Percentiles rank a stretch among this genome's conserved stretches.
These are phyloP conservation scores for Phallus indusiatus DNA, from an alignment of 768 basidiomycete genomes.

Conservation along the genomic window DNA sequence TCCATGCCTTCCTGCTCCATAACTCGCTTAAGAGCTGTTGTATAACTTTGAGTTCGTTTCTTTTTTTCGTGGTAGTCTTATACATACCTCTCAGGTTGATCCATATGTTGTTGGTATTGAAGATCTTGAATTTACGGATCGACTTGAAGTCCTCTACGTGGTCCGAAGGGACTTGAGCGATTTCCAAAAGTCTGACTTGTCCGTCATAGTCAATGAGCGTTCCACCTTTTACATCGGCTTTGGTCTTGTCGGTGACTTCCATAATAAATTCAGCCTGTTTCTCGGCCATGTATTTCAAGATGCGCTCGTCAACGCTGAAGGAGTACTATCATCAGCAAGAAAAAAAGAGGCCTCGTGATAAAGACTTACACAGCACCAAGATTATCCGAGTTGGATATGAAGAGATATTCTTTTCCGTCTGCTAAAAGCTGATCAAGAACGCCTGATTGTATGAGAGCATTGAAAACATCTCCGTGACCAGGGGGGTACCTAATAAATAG, in stretches of 20 bases:
- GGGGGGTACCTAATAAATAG: conserved; percentile 55
- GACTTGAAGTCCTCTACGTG: conserved; percentile 94
- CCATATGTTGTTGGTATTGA: conserved; percentile 83
- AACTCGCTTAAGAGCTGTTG: conserved; percentile 85
- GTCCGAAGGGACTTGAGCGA: conserved; percentile 89
- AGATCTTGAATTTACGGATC: conserved; percentile 87
- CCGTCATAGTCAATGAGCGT: conserved; percentile 90
- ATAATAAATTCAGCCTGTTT: conserved; percentile 79
- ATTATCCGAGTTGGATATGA: conserved; percentile 97
- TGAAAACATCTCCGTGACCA: conserved; percentile 94
- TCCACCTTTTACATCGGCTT: conserved; percentile 85
- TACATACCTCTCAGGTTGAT: conserved; percentile 61
- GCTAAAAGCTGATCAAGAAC: conserved; percentile 82
- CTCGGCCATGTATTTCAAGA: conserved; percentile 81
- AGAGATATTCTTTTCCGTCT: conserved; percentile 94
- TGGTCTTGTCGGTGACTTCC: conserved; percentile 97
- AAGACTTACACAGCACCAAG: conserved; percentile 76
- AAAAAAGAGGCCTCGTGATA: too few species aligned
- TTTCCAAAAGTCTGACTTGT: conserved; percentile 79
- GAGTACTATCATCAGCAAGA: conserved; percentile 7
- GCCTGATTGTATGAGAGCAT: conserved; percentile 83
- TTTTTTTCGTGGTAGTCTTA: too few species aligned
- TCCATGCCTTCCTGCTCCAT: conserved; percentile 84
- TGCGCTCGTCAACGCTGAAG: conserved; percentile 66
- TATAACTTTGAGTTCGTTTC: too few species aligned